These are phyloP conservation scores for Climacium dendroides DNA, from an alignment of 225 moss, liverwort and hornwort species.

Conservation along the genomic window DNA sequence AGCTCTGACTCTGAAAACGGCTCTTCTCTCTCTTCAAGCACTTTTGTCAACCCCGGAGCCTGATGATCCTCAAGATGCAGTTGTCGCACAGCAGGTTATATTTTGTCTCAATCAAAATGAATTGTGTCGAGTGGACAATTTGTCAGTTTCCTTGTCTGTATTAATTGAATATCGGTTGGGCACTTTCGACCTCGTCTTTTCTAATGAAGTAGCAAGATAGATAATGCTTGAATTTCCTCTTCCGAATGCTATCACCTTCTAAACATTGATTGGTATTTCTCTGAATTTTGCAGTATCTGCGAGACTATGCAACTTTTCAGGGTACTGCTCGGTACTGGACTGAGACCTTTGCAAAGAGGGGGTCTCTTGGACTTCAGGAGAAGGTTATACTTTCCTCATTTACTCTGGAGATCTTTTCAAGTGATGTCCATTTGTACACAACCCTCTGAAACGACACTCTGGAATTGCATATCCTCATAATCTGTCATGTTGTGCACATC, in stretches of 20 bases:
- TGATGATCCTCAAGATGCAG: constrained; percentile 97
- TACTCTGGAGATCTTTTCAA: not conserved
- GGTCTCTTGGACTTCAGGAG: constrained; percentile 77
- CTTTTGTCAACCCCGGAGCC: constrained; percentile 92
- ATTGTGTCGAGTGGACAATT: not conserved
- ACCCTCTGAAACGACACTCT: not conserved
- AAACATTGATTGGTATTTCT: not conserved
- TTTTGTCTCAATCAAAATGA: not conserved
- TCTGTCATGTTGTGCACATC: not conserved
- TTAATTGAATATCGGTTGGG: not conserved
- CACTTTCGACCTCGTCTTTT: not conserved
- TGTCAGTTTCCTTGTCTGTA: not conserved
- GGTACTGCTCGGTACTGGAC: constrained; percentile 98
- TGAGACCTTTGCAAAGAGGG: constrained; percentile 93
- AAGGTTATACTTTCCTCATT: constrained; percentile 37
- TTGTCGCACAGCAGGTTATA: constrained; percentile 91
- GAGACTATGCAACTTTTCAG: constrained; percentile 66
- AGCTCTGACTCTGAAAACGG: constrained; percentile 88
- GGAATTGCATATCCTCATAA: not conserved
- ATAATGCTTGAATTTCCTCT: not conserved
- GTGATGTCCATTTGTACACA: not conserved
- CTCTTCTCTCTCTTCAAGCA: constrained; percentile 88
- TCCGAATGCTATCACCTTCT: not conserved
- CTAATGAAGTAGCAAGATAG: not conserved
- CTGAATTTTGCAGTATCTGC: constrained; percentile 60